Percentiles rank a stretch among this genome's conserved stretches.
phyloP scores from a whole-genome alignment of 345 rosid genomes.

The Laguncularia racemosa region DNA sequence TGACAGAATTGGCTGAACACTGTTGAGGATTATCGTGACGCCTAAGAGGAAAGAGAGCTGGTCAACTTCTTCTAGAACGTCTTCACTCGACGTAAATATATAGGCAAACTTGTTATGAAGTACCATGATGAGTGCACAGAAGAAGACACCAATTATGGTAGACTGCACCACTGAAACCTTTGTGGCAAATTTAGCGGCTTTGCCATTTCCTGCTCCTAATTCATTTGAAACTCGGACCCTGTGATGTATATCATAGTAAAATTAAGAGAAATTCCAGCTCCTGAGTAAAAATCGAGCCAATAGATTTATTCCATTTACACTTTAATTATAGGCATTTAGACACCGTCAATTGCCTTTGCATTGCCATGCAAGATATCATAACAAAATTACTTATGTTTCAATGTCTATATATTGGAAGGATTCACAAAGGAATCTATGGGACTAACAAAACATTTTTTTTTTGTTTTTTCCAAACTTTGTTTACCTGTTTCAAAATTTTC shows the following conservation, averaged over 20 bases:
- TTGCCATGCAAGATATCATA: no score
- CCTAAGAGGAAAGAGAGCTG: conserved; percentile 18
- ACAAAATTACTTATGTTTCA: no score
- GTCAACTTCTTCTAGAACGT: conserved; percentile 22
- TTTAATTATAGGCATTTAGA: no score
- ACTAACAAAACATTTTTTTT: no score
- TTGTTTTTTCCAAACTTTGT: no score
- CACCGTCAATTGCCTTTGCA: no score
- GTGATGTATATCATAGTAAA: not conserved
- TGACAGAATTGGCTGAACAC: conserved; percentile 33
- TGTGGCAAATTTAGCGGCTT: conserved; percentile 28
- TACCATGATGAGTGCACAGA: conserved; percentile 16
- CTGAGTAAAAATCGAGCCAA: no score
- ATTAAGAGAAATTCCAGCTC: no score
- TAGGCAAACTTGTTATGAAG: conserved; percentile 15
- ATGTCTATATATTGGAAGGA: no score
- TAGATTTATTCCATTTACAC: no score
- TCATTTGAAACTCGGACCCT: conserved; percentile 40
- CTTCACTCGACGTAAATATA: conserved; percentile 21
- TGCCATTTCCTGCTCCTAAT: conserved; percentile 32
- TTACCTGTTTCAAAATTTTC: no score
- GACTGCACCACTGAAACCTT: conserved; percentile 21
- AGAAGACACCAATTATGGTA: conserved; percentile 22
- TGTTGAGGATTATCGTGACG: conserved; percentile 29
- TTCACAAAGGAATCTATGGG: no score